Evolutionary conservation across 1,139 yeast species (phyloP).

Genomic region (Candida tropicalis): DNA sequence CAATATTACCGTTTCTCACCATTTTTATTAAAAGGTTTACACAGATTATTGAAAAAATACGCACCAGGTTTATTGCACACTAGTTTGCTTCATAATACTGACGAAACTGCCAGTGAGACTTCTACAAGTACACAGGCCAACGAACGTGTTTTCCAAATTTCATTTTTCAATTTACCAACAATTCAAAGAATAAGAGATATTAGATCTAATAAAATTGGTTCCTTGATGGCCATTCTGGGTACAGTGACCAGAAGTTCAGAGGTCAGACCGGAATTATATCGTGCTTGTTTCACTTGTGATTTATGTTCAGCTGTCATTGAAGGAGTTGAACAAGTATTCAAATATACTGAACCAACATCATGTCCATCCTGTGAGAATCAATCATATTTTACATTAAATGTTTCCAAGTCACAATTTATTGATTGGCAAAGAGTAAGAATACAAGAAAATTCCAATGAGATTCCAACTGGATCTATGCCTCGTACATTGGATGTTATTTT

Average conservation of each 20-base stretch:
- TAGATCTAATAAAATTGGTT: slow-evolving; percentile 86
- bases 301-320: slow-evolving; percentile 83
- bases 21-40: slow-evolving; percentile 73
- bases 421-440: slow-evolving; percentile 98
- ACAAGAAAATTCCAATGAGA: slow-evolving; percentile 93
- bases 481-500: slow-evolving; percentile 91
- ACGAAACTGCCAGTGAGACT: slow-evolving; percentile 18
- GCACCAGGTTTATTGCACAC: slow-evolving; percentile 73
- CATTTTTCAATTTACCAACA: slow-evolving; percentile 85
- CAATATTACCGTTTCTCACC: slow-evolving; percentile 94
- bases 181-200: slow-evolving; percentile 87
- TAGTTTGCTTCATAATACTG: slow-evolving; percentile 35
- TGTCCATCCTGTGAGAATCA: slow-evolving; percentile 93
- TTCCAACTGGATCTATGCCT: slow-evolving; percentile 99
- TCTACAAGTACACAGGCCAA: slow-evolving; percentile 39
- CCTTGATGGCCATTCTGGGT: slow-evolving; percentile 83
- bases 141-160: slow-evolving; percentile 84
- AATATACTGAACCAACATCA: slow-evolving; percentile 91
- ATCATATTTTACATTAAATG: slow-evolving; percentile 80
- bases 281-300: slow-evolving; percentile 89
- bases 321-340: slow-evolving; percentile 91
- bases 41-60: slow-evolving; percentile 68
- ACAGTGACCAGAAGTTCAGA: slow-evolving; percentile 97
- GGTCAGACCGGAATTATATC: slow-evolving; percentile 91
- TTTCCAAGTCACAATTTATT: slow-evolving; percentile 81